A percentile compares a stretch with the other conserved stretches of the same genome.
These are phyloP conservation scores for Aurinia saxatilis DNA, from an alignment of 345 rosid genomes.

Conservation along the genomic window DNA sequence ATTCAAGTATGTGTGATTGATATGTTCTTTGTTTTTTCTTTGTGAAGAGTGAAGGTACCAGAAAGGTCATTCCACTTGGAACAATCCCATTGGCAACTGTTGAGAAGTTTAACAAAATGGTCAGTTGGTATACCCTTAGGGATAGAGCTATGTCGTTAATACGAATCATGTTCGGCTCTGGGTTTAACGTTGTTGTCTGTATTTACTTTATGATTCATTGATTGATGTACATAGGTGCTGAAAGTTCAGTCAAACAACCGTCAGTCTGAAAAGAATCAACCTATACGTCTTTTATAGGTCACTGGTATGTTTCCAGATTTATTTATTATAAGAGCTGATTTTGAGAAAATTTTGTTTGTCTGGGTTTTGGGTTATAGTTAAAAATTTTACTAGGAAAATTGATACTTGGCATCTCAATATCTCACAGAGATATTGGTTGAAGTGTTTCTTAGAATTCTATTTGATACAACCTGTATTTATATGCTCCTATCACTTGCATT, in stretches of 20 bases:
- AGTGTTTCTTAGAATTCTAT: neutral
- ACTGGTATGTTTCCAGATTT: constrained; percentile 47
- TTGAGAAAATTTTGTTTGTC: neutral
- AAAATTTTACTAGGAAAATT: neutral
- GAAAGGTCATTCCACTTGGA: constrained; percentile 68
- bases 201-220: neutral
- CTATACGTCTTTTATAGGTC: constrained; percentile 82
- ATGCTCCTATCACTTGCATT: constrained; percentile 1
- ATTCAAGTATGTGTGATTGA: neutral
- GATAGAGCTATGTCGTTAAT: neutral
- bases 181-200: neutral
- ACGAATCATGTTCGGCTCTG: neutral
- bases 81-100: constrained; percentile 83
- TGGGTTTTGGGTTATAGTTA: neutral
- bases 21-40: constrained; percentile 13
- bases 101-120: constrained; percentile 90
- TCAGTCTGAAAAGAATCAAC: constrained; percentile 63
- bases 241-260: constrained; percentile 65
- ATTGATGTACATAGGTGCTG: constrained; percentile 36
- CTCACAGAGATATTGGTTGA: neutral
- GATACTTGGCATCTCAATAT: neutral
- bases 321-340: neutral
- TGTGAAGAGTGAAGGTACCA: constrained; percentile 72
- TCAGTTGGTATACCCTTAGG: constrained; percentile 26
- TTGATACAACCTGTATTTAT: neutral